phyloP scores from a whole-genome alignment of 176 grass and related monocot species.

The Lolium multiflorum region DNA sequence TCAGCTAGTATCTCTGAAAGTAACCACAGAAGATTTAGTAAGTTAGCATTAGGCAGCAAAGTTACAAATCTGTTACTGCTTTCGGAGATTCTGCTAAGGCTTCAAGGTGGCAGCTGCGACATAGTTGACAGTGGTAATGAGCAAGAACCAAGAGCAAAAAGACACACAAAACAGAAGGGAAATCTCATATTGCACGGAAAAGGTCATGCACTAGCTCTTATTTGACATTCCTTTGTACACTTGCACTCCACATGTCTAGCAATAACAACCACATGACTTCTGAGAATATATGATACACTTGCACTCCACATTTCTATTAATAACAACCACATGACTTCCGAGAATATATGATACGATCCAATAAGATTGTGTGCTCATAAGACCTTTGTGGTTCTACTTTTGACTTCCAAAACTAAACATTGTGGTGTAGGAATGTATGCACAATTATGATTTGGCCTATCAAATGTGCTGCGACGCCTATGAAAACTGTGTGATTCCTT shows the following conservation, averaged over 20 bases:
- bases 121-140: conserved; percentile 19
- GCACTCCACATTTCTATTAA: conserved; percentile 22
- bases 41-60: conserved; percentile 46
- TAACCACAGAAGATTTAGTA: conserved; percentile 49
- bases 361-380: conserved; percentile 26
- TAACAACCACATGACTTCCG: conserved; percentile 11
- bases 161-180: conserved; percentile 26
- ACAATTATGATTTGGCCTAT: neutral
- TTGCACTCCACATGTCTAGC: conserved; percentile 12
- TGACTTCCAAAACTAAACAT: neutral
- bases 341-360: conserved; percentile 15
- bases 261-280: conserved; percentile 17
- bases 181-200: conserved; percentile 11
- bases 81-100: conserved; percentile 48
- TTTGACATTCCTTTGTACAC: conserved; percentile 36
- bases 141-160: conserved; percentile 37
- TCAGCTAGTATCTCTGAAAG: conserved; percentile 42
- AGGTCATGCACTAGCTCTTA: neutral
- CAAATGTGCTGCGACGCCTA: neutral
- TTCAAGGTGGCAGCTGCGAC: conserved; percentile 21
- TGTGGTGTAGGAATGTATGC: neutral
- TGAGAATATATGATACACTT: conserved; percentile 25
- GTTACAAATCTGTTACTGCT: conserved; percentile 33
- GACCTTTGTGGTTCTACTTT: neutral
- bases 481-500: neutral